Percentiles rank a stretch among this genome's conserved stretches.
Conservation (phyloP, 2,329 filamentous ascomycete species). For the Metarhizium rileyi region DNA sequence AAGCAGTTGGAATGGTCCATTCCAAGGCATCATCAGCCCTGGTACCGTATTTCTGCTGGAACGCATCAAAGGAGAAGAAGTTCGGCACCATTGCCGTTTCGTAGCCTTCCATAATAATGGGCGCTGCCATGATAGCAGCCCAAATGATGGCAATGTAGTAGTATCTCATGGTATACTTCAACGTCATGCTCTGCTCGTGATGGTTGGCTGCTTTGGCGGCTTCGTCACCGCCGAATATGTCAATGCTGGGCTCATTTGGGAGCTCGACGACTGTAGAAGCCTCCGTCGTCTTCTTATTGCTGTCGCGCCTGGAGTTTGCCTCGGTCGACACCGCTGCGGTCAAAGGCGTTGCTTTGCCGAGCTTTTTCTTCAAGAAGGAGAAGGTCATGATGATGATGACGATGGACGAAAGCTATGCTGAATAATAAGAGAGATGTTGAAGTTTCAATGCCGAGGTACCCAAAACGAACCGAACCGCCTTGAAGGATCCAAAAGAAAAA, state of each 20-base stretch:
- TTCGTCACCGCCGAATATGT: conserved; percentile 9
- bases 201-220: conserved; percentile 7
- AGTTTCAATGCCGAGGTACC: no score
- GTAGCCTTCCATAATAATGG: conserved; percentile 28
- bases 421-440: neutral
- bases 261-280: neutral
- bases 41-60: conserved; percentile 5
- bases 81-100: conserved; percentile 16
- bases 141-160: conserved; percentile 9
- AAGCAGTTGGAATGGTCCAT: conserved; percentile 2
- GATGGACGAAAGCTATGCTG: neutral
- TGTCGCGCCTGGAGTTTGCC: neutral
- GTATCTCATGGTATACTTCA: conserved; percentile 9
- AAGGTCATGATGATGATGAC: neutral
- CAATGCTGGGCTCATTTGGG: neutral
- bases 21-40: neutral
- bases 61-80: conserved; percentile 10
- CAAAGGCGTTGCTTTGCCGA: neutral
- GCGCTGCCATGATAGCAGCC: conserved; percentile 13
- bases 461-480: no score
- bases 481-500: no score
- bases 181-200: conserved; percentile 10
- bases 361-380: neutral
- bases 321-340: neutral
- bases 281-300: neutral